phyloP scores from a whole-genome alignment of 495 filamentous ascomycete genomes.

The Xylaria grammica region DNA sequence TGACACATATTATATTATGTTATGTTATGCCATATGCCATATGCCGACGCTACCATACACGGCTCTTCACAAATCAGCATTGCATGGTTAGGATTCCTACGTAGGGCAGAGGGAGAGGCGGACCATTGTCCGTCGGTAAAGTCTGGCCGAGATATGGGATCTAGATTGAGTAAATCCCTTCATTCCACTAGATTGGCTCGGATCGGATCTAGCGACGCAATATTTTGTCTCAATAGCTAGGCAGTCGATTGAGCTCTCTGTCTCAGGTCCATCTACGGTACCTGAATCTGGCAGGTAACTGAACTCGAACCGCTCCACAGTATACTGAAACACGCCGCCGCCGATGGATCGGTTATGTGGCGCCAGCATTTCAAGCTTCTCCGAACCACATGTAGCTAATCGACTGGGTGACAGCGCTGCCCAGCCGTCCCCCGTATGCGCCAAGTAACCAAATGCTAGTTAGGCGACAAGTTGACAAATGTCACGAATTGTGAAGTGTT shows the following conservation, averaged over 20 bases:
- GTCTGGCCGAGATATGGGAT: neutral
- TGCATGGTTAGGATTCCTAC: too few relatives aligned
- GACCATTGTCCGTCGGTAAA: neutral
- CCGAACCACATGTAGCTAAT: conserved; percentile 7
- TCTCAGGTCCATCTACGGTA: conserved; percentile 5
- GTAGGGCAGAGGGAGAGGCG: neutral
- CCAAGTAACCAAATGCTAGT: too few relatives aligned
- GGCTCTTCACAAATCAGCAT: too few relatives aligned
- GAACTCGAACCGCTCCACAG: neutral
- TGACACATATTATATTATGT: too few relatives aligned
- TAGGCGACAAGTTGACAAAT: too few relatives aligned
- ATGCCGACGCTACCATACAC: too few relatives aligned
- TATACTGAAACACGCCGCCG: conserved; percentile 1
- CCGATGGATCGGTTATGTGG: conserved; percentile 5
- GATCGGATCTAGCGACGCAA: conserved; percentile 5
- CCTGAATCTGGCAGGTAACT: neutral
- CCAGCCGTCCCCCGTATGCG: too few relatives aligned
- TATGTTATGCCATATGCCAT: too few relatives aligned
- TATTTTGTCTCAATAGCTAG: neutral
- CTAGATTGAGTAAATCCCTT: conserved; percentile 5
- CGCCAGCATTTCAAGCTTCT: neutral
- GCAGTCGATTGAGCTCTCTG: neutral
- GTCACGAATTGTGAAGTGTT: too few relatives aligned
- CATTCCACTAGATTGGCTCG: neutral
- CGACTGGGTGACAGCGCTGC: neutral